phyloP scores from a whole-genome alignment of 1,284 basidiomycete species.

The Ceratobasidium sp. region DNA sequence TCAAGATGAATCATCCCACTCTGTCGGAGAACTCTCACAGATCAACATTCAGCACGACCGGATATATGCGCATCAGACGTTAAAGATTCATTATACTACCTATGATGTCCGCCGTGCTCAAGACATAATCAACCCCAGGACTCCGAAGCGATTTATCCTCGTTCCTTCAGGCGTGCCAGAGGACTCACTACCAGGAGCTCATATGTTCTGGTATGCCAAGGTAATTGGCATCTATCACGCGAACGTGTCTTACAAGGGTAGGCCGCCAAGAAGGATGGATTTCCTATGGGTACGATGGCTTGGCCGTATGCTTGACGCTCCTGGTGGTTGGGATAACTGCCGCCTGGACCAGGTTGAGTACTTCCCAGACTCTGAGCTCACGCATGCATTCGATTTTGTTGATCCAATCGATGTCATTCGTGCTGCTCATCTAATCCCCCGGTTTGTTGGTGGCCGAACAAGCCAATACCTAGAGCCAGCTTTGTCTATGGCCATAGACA shows the following conservation, averaged over 20 bases:
- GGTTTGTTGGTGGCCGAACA: slow-evolving; percentile 47
- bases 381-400: slow-evolving; percentile 57
- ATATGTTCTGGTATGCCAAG: slow-evolving; percentile 53
- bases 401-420: slow-evolving; percentile 55
- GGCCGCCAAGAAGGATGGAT: slow-evolving; percentile 23
- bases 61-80: slow-evolving; percentile 1
- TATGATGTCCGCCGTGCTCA: slow-evolving; percentile 39
- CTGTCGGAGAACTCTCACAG: not conserved
- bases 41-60: slow-evolving; percentile 14
- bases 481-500: slow-evolving; percentile 25
- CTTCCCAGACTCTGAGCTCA: slow-evolving; percentile 44
- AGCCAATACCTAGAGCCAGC: not conserved
- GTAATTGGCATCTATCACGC: slow-evolving; percentile 54
- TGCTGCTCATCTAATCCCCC: slow-evolving; percentile 54
- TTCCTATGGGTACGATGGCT: slow-evolving; percentile 54
- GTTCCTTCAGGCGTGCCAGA: not conserved
- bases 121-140: slow-evolving; percentile 28
- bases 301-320: slow-evolving; percentile 38
- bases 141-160: slow-evolving; percentile 6
- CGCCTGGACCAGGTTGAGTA: slow-evolving; percentile 53
- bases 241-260: slow-evolving; percentile 37
- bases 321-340: slow-evolving; percentile 44
- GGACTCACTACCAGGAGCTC: not conserved
- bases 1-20: not conserved
- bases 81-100: slow-evolving; percentile 33